Conservation (phyloP, 441 rosid species). For the Syzygium syzygioides region DNA sequence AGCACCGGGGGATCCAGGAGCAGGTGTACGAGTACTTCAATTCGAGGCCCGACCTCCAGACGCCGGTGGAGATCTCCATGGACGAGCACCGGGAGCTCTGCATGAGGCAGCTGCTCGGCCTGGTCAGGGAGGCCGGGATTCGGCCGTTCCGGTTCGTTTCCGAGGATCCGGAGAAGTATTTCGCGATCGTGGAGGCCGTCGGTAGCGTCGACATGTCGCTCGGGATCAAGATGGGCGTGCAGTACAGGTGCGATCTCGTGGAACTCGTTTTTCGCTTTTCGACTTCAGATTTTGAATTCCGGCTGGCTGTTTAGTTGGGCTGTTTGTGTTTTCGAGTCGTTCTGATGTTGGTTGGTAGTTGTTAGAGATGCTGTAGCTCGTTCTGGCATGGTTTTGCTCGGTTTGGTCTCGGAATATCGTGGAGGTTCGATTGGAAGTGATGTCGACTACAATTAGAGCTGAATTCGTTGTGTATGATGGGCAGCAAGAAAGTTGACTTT, state of each 20-base stretch:
- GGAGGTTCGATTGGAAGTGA: neutral
- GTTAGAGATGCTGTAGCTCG: neutral
- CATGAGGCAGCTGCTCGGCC: constrained; percentile 63
- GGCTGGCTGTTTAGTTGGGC: neutral
- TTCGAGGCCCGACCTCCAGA: constrained; percentile 71
- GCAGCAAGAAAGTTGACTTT: neutral
- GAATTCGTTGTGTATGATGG: neutral
- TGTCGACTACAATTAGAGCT: neutral
- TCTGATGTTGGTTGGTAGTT: neutral
- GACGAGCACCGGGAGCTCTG: constrained; percentile 82
- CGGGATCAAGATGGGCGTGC: constrained; percentile 90
- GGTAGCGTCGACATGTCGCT: constrained; percentile 82
- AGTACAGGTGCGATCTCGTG: constrained; percentile 50
- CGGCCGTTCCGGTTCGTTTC: constrained; percentile 51
- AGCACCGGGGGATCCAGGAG: constrained; percentile 67
- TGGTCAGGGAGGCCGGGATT: constrained; percentile 72
- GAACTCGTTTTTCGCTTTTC: neutral
- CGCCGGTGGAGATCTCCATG: constrained; percentile 74
- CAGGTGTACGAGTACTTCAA: constrained; percentile 48
- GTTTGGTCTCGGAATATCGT: neutral
- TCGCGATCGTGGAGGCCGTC: constrained; percentile 77
- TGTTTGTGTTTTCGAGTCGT: neutral
- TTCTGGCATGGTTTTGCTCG: neutral
- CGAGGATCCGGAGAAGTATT: constrained; percentile 80
- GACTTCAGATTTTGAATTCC: constrained; percentile 1